Percentiles rank a stretch among this genome's conserved stretches.
These are phyloP conservation scores for Bertia moriformis DNA, from an alignment of 2,329 filamentous ascomycete genomes.

Conservation along the genomic window DNA sequence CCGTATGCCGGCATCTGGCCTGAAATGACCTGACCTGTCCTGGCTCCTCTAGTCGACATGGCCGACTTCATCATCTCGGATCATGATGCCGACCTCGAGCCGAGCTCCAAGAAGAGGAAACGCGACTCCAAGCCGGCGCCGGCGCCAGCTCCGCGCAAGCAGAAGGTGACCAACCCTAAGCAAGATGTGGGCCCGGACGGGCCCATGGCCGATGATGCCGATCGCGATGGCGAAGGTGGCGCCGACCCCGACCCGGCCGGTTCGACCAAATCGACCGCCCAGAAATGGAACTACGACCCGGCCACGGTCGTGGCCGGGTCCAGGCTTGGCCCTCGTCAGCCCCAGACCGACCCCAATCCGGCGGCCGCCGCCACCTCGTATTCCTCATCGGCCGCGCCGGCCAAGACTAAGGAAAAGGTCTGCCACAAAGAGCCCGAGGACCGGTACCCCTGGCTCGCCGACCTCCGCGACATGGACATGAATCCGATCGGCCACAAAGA, in stretches of 20 bases:
- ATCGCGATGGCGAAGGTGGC: not conserved
- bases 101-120: conserved; percentile 49
- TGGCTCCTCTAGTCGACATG: conserved; percentile 49
- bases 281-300: not conserved
- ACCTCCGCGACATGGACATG: conserved; percentile 70
- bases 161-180: conserved; percentile 38
- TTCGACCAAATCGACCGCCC: not conserved
- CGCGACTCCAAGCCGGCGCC: conserved; percentile 32
- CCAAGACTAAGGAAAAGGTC: conserved; percentile 41
- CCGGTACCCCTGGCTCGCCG: conserved; percentile 79
- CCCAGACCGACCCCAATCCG: no score
- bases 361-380: conserved; percentile 9
- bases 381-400: conserved; percentile 6
- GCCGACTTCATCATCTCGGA: conserved; percentile 81
- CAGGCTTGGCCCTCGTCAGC: not conserved
- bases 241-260: not conserved
- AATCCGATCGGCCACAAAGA: conserved; percentile 69
- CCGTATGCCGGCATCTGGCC: not conserved
- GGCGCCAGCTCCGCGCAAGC: conserved; percentile 45
- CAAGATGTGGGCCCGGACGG: conserved; percentile 15
- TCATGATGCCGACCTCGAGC: conserved; percentile 70
- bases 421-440: conserved; percentile 71
- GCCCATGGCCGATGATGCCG: conserved; percentile 19
- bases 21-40: conserved; percentile 3
- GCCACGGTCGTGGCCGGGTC: conserved; percentile 20